These are phyloP conservation scores for Penicillium sp. DNA, from an alignment of 2,329 filamentous ascomycete species.

Conservation along the genomic window DNA sequence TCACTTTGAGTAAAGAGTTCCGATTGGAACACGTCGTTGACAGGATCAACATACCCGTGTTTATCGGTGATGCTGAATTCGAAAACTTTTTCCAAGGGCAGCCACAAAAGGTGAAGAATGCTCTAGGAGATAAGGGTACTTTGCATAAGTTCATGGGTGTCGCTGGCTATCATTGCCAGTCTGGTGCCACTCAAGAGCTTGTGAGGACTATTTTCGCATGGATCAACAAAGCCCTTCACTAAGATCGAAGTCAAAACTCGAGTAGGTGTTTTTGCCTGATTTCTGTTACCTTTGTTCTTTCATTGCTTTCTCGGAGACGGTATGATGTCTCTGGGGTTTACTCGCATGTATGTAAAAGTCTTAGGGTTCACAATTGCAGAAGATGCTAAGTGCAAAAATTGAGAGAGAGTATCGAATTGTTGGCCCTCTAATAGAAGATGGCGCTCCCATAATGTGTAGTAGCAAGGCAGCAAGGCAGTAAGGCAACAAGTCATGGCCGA, in stretches of 20 bases:
- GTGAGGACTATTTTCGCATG: constrained; percentile 6
- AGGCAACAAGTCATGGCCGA: no score
- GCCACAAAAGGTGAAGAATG: constrained; percentile 16
- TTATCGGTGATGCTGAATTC: constrained; percentile 23
- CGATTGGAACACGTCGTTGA: neutral
- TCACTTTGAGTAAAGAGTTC: constrained; percentile 9
- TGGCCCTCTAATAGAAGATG: no score
- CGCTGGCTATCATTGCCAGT: constrained; percentile 26
- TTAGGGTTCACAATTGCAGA: no score
- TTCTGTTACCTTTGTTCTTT: no score
- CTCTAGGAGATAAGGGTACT: constrained; percentile 21
- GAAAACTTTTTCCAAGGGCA: constrained; percentile 24
- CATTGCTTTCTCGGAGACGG: no score
- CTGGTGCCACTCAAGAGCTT: constrained; percentile 19
- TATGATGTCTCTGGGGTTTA: no score
- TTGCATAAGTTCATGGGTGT: constrained; percentile 20
- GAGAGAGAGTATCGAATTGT: no score
- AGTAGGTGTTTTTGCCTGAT: no score
- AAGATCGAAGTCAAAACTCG: neutral
- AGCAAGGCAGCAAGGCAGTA: no score
- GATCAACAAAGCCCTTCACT: constrained; percentile 9
- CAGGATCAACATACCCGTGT: constrained; percentile 27
- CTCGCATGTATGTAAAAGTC: no score
- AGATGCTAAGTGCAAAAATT: no score
- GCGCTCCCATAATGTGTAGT: no score